A percentile compares a stretch with the other conserved stretches of the same genome.
Conservation (phyloP, 768 basidiomycete genomes). For the Mycena galericulata region DNA sequence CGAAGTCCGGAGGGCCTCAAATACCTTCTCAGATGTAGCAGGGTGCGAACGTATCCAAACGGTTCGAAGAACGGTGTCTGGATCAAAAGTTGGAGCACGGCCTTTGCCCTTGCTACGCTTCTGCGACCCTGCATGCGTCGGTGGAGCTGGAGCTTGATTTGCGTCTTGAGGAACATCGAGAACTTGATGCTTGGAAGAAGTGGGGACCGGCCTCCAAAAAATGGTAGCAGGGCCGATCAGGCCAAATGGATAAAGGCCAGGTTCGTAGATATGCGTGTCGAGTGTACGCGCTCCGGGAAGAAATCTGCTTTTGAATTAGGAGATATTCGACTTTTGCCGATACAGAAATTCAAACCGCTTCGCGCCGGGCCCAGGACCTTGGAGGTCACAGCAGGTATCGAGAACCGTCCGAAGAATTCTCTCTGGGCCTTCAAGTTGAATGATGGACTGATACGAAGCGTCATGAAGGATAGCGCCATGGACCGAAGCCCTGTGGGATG, state of each 20-base stretch:
- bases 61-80: slow-evolving; percentile 47
- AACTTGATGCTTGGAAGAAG: slow-evolving; percentile 18
- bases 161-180: slow-evolving; percentile 30
- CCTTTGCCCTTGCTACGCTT: slow-evolving; percentile 46
- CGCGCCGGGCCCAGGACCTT: slow-evolving; percentile 69
- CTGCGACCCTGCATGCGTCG: slow-evolving; percentile 22
- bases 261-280: slow-evolving; percentile 76
- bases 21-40: slow-evolving; percentile 68
- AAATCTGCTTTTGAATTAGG: slow-evolving; percentile 60
- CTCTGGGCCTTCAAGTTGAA: slow-evolving; percentile 80
- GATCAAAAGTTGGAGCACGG: slow-evolving; percentile 12
- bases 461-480: slow-evolving; percentile 92
- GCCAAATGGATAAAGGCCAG: slow-evolving; percentile 71
- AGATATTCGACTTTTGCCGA: background rate
- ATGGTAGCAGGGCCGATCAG: slow-evolving; percentile 79
- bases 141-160: background rate
- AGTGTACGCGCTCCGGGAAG: slow-evolving; percentile 73
- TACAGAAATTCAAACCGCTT: slow-evolving; percentile 59
- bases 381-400: slow-evolving; percentile 72
- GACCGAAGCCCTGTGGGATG: slow-evolving; percentile 89
- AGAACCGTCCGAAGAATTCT: slow-evolving; percentile 63
- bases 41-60: slow-evolving; percentile 90
- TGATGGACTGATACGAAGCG: slow-evolving; percentile 83
- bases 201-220: slow-evolving; percentile 64
- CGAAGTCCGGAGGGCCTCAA: slow-evolving; percentile 61